Conservation (phyloP, 1,139 yeast genomes). For the Diutina scorzettiae region DNA sequence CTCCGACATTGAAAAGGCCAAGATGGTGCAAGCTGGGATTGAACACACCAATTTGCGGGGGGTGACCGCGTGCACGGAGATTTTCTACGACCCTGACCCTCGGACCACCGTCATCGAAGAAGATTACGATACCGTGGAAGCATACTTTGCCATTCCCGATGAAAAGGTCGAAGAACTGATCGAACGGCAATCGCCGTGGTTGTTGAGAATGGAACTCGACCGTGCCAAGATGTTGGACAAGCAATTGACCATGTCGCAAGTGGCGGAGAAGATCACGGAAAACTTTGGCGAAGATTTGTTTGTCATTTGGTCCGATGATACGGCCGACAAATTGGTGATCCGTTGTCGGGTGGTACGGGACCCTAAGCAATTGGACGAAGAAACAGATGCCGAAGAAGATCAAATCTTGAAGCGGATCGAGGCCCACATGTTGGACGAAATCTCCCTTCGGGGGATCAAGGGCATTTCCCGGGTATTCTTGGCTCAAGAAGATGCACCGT, state of each 20-base stretch:
- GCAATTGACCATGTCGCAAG: constrained; percentile 96
- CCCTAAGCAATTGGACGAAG: constrained; percentile 87
- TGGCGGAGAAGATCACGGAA: constrained; percentile 89
- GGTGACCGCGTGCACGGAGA: constrained; percentile 95
- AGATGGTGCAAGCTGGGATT: constrained; percentile 89
- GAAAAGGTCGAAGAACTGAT: constrained; percentile 90
- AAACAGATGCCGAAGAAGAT: constrained; percentile 93
- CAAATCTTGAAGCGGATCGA: constrained; percentile 92
- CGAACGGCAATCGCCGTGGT: constrained; percentile 96
- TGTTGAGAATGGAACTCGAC: constrained; percentile 88
- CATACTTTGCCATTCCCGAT: constrained; percentile 95
- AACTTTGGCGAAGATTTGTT: constrained; percentile 91
- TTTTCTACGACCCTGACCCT: constrained; percentile 97
- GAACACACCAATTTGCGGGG: constrained; percentile 92
- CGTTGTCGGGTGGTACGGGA: constrained; percentile 99
- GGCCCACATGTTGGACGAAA: constrained; percentile 90
- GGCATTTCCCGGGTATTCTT: constrained; percentile 85
- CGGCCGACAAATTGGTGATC: constrained; percentile 89
- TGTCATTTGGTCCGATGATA: constrained; percentile 98
- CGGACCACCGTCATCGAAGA: constrained; percentile 90
- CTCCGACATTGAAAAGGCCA: constrained; percentile 83
- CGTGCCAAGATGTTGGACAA: constrained; percentile 99
- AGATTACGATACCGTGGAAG: constrained; percentile 93
- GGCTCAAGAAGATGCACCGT: constrained; percentile 84
- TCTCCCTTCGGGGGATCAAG: constrained; percentile 91